Evolutionary conservation across 176 grass and related monocot genomes (phyloP).

Genomic region (Cenchrus fungigraminus): DNA sequence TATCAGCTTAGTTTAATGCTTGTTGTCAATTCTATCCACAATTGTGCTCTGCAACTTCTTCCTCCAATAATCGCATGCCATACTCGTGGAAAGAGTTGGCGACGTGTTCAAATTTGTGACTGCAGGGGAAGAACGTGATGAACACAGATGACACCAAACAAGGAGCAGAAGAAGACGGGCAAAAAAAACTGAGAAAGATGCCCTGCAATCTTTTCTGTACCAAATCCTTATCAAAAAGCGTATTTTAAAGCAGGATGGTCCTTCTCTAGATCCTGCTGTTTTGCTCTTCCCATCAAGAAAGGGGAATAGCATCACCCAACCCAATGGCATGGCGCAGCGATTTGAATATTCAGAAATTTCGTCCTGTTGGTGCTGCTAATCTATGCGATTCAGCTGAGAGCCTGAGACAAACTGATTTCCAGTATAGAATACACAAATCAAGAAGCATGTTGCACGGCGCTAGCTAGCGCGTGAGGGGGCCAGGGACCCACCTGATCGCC

Average conservation of each 20-base stretch:
- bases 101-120: not conserved
- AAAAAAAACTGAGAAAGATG: not conserved
- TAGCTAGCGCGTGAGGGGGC: not conserved
- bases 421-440: not conserved
- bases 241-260: not conserved
- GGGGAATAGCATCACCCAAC: not conserved
- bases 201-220: not conserved
- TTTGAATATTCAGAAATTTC: not conserved
- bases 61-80: not conserved
- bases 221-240: not conserved
- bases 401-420: not conserved
- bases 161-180: not conserved
- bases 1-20: conserved; percentile 37
- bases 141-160: not conserved
- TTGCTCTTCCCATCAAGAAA: not conserved
- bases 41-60: not conserved
- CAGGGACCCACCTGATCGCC: conserved; percentile 31
- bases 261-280: not conserved
- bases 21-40: conserved; percentile 39
- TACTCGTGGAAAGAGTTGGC: not conserved
- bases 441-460: not conserved
- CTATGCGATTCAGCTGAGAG: not conserved
- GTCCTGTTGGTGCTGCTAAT: not conserved
- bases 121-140: not conserved
- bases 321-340: not conserved